Evolutionary conservation across 306 rosid species (phyloP).

Genomic region (Abrus precatorius): DNA sequence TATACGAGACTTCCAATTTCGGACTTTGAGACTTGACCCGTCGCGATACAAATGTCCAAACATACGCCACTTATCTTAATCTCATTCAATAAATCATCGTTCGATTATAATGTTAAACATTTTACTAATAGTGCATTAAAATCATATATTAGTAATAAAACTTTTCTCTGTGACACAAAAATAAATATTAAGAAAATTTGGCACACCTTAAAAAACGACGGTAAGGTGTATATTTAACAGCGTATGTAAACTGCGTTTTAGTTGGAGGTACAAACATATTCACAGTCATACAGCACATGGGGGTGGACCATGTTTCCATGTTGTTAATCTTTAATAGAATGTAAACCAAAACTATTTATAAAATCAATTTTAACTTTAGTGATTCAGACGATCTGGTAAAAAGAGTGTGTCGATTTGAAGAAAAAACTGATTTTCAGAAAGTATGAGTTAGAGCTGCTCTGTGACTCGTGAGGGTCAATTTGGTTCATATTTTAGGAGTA

Average conservation of each 20-base stretch:
- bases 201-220: not conserved
- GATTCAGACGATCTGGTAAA: not conserved
- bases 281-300: constrained; percentile 14
- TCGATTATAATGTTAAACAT: not conserved
- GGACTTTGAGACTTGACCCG: not conserved
- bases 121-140: not conserved
- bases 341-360: not conserved
- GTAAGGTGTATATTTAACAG: not conserved
- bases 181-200: not conserved
- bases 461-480: too few species aligned
- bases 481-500: too few species aligned
- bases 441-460: too few species aligned
- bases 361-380: not conserved
- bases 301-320: constrained; percentile 16
- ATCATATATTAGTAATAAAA: not conserved
- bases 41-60: constrained; percentile 5
- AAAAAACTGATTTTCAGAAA: not conserved
- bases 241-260: not conserved
- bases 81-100: not conserved
- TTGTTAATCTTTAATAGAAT: not conserved
- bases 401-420: not conserved
- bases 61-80: not conserved
- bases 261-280: not conserved
- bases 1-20: not conserved
- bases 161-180: not conserved